These are phyloP conservation scores for Lycium ferocissimum DNA, from an alignment of 257 asterid genomes.

Conservation along the genomic window DNA sequence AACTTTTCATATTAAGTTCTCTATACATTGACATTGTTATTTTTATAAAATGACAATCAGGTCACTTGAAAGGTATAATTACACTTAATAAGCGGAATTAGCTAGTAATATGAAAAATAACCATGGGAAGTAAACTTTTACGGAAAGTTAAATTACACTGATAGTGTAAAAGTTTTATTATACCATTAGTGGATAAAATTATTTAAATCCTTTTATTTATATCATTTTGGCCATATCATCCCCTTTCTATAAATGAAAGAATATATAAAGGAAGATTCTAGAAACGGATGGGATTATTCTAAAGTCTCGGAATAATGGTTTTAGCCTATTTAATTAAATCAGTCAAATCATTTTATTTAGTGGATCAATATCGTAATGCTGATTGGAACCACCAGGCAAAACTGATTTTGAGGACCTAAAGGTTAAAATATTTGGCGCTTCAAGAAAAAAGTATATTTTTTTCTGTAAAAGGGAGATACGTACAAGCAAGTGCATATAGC, in stretches of 20 bases:
- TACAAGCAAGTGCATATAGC: slow-evolving; percentile 27
- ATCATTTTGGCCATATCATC: neutral
- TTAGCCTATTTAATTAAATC: neutral
- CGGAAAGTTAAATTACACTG: neutral
- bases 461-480: slow-evolving; percentile 16
- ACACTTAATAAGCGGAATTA: neutral
- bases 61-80: neutral
- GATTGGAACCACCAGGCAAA: slow-evolving; percentile 14
- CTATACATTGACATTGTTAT: neutral
- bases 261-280: neutral
- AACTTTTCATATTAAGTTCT: neutral
- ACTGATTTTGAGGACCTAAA: neutral
- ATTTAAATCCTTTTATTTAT: neutral
- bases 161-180: too few relatives aligned
- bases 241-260: neutral
- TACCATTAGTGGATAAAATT: too few relatives aligned
- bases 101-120: neutral
- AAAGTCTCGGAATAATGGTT: neutral
- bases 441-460: neutral
- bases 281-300: too few relatives aligned
- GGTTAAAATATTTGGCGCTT: slow-evolving; percentile 17
- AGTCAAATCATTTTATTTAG: neutral
- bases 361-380: slow-evolving; percentile 20
- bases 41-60: neutral
- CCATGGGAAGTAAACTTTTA: neutral